A percentile compares a stretch with the other conserved stretches of the same genome.
phyloP scores from a whole-genome alignment of 2,329 filamentous ascomycete genomes.

The Fusarium pseudoanthophilum region DNA sequence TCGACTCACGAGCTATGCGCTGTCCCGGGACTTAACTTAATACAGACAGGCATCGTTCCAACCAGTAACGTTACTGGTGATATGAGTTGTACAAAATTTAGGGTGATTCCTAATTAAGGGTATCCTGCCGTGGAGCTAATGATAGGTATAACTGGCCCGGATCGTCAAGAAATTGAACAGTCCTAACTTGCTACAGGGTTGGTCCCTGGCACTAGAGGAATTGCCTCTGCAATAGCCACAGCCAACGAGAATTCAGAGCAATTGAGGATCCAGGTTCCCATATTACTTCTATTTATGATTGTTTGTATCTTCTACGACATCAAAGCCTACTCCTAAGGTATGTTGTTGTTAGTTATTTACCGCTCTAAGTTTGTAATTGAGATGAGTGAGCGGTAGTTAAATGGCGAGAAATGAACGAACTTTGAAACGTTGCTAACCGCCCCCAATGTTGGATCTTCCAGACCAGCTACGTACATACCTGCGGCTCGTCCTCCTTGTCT shows the following conservation, averaged over 20 bases:
- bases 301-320: neutral
- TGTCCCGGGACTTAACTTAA: slow-evolving; percentile 13
- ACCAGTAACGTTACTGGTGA: slow-evolving; percentile 5
- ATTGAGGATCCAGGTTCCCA: slow-evolving; percentile 9
- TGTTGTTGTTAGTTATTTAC: neutral
- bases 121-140: slow-evolving; percentile 12
- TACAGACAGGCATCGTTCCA: slow-evolving; percentile 17
- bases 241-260: slow-evolving; percentile 7
- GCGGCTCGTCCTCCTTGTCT: slow-evolving; percentile 35
- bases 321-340: neutral
- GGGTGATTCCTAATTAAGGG: slow-evolving; percentile 8
- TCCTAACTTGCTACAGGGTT: slow-evolving; percentile 18
- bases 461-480: neutral
- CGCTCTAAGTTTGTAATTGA: slow-evolving; percentile 8
- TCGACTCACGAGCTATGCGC: slow-evolving; percentile 21
- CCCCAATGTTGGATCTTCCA: neutral
- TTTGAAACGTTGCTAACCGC: slow-evolving; percentile 23
- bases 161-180: slow-evolving; percentile 20
- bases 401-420: slow-evolving; percentile 14
- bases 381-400: slow-evolving; percentile 22
- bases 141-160: slow-evolving; percentile 8
- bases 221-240: slow-evolving; percentile 9
- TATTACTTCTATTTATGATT: slow-evolving; percentile 10
- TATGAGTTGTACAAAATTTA: slow-evolving; percentile 19
- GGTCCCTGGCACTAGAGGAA: slow-evolving; percentile 12